Evolutionary conservation across 164 flowering plant genomes (phyloP), one percentile per base, ranked within the genome.

Genomic region (Santalum album): DNA sequence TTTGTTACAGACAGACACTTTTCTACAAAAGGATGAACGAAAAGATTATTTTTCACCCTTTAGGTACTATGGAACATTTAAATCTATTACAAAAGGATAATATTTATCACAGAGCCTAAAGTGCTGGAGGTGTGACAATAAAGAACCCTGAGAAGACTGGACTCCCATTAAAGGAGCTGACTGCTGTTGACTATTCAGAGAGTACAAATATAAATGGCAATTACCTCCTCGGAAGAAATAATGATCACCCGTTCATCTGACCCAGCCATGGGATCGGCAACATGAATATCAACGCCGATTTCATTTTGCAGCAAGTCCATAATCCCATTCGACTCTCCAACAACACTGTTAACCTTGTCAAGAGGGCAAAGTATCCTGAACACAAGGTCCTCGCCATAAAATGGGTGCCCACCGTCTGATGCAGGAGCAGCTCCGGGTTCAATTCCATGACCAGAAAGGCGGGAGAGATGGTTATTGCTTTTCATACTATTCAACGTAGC

Each of bases 171-270:
- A 29, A 29, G 34, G 34, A 29, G 34, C 9, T 29, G 34, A 29
- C 9, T 29, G 4, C 9, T 29, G 34, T 3, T 29, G 34, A 29
- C 34, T 29, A 3, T 29, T 4, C 34, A 29, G 9, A 9, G n/a
- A n/a, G n/a, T n/a, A 55, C 11, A 58, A 15, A 52, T n/a, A 56
- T 43, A 67, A 15, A 43, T 18, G 27, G n/a, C 0, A 45, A 52
- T 52, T 77, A 90, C 99, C 95, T 94, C 99, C 40, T 87, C 85
- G 19, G 99, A 94, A 27, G 84, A 69, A 58, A 94, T 69, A 18
- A 61, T 71, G 38, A 94, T 78, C 50, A 87, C 73, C 57, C 66
- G 82, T 55, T 94, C 99, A 57, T 86, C 67, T 52, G 85, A 75
- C 38, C 87, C 92, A 56, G 75, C 72, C 36, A 82, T 70, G 20